A percentile compares a stretch with the other conserved stretches of the same genome.
Conservation (phyloP, 2,329 filamentous ascomycete genomes). For the Metarhizium rileyi region DNA sequence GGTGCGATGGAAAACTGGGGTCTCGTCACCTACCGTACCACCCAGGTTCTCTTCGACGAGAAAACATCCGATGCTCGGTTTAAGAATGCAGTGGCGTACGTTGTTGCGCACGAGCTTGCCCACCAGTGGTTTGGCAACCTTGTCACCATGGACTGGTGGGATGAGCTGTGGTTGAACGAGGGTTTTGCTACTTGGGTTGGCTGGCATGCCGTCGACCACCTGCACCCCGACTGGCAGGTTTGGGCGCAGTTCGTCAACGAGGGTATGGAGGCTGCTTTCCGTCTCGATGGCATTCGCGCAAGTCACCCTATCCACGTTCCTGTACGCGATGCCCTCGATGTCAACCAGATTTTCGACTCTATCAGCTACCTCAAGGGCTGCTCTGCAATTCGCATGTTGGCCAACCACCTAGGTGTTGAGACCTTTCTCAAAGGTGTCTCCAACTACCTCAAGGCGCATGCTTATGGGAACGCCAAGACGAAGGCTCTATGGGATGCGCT, state of each 20-base stretch:
- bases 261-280: conserved; percentile 83
- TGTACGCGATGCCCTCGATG: conserved; percentile 84
- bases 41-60: conserved; percentile 92
- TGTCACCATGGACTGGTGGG: conserved; percentile 97
- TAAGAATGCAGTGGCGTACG: conserved; percentile 90
- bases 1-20: conserved; percentile 97
- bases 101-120: conserved; percentile 94
- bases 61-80: conserved; percentile 82
- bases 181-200: conserved; percentile 98
- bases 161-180: conserved; percentile 88
- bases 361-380: conserved; percentile 97
- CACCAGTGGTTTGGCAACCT: conserved; percentile 96
- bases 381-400: conserved; percentile 93
- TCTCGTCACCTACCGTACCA: conserved; percentile 90
- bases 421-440: conserved; percentile 86
- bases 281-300: conserved; percentile 78
- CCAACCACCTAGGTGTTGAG: conserved; percentile 77
- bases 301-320: conserved; percentile 96
- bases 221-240: conserved; percentile 95
- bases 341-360: conserved; percentile 95
- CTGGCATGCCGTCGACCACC: conserved; percentile 82
- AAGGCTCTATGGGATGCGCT: conserved; percentile 85
- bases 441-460: conserved; percentile 78
- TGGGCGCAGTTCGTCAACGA: conserved; percentile 98
- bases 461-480: conserved; percentile 85